Evolutionary conservation across 768 basidiomycete species (phyloP).

Genomic region (Clitopilus passeckerianus): DNA sequence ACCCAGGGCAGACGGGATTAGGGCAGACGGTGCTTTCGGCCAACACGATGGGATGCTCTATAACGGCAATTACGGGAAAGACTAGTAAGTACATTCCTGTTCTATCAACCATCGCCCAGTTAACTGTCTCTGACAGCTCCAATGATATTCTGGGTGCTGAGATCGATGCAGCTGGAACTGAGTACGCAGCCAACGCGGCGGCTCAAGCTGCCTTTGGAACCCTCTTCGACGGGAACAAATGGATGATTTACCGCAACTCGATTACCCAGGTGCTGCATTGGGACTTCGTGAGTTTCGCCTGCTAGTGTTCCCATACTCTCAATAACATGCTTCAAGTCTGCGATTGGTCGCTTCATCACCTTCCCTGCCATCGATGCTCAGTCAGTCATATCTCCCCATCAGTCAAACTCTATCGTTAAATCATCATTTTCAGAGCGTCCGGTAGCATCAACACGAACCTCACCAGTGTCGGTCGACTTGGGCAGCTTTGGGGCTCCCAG

Average conservation of each 20-base stretch:
- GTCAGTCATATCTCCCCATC: slow-evolving; percentile 34
- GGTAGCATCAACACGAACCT: slow-evolving; percentile 54
- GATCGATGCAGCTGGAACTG: slow-evolving; percentile 52
- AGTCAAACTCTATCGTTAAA: neutral
- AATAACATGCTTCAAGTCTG: slow-evolving; percentile 3
- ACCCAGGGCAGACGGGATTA: slow-evolving; percentile 57
- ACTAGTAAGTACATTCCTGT: slow-evolving; percentile 28
- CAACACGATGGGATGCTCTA: slow-evolving; percentile 65
- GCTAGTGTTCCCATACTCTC: neutral
- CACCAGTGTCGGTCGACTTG: slow-evolving; percentile 21
- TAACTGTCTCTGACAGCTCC: slow-evolving; percentile 28
- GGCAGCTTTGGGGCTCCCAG: slow-evolving; percentile 11
- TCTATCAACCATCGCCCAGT: neutral
- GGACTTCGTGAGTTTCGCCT: slow-evolving; percentile 35
- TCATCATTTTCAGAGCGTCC: slow-evolving; percentile 39
- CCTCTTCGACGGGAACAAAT: slow-evolving; percentile 38
- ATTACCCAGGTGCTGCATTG: slow-evolving; percentile 37
- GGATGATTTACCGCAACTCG: slow-evolving; percentile 46
- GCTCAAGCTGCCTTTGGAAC: slow-evolving; percentile 31
- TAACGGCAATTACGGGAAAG: slow-evolving; percentile 68
- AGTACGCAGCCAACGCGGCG: slow-evolving; percentile 5
- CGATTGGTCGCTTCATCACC: slow-evolving; percentile 2
- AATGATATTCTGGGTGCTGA: slow-evolving; percentile 63
- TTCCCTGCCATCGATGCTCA: slow-evolving; percentile 52
- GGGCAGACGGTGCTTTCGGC: slow-evolving; percentile 46